These are phyloP conservation scores for Aspergillus nomiae DNA, from an alignment of 2,329 filamentous ascomycete genomes.

Conservation along the genomic window DNA sequence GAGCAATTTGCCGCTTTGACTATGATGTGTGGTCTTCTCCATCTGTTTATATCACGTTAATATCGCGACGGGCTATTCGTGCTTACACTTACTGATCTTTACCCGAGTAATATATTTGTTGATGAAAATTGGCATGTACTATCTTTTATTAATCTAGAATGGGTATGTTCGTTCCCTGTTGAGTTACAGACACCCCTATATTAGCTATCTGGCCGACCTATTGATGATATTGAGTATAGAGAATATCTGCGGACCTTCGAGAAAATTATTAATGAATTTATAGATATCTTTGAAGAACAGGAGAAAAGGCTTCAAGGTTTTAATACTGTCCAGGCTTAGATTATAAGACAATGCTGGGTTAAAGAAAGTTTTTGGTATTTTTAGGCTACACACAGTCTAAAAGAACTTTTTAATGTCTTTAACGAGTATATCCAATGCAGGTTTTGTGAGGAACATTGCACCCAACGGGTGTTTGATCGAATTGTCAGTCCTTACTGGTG, in stretches of 20 bases:
- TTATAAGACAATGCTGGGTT: conserved; percentile 29
- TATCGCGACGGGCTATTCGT: conserved; percentile 39
- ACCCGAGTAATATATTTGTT: conserved; percentile 43
- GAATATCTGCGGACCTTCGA: conserved; percentile 41
- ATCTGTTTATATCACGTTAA: conserved; percentile 30
- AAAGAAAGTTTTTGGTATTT: conserved; percentile 31
- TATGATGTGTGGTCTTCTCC: conserved; percentile 30
- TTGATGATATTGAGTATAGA: conserved; percentile 20
- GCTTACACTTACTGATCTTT: conserved; percentile 42
- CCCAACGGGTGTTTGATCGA: conserved; percentile 14
- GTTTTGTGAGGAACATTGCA: conserved; percentile 14
- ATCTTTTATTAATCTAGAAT: conserved; percentile 40
- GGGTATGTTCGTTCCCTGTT: conserved; percentile 33
- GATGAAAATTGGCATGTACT: conserved; percentile 39
- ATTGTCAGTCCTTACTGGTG: conserved; percentile 19
- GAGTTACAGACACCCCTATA: conserved; percentile 29
- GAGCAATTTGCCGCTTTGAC: conserved; percentile 28
- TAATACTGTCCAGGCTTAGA: conserved; percentile 9
- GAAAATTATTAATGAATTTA: conserved; percentile 19
- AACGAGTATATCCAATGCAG: conserved; percentile 27
- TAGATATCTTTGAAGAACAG: conserved; percentile 23
- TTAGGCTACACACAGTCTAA: conserved; percentile 27
- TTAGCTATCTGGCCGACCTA: conserved; percentile 27
- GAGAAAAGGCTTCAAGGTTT: conserved; percentile 10
- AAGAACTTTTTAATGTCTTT: conserved; percentile 28